Base-by-base conservation (phyloP, 768 basidiomycete genomes). In the Trametes cinnabarina region DNA sequence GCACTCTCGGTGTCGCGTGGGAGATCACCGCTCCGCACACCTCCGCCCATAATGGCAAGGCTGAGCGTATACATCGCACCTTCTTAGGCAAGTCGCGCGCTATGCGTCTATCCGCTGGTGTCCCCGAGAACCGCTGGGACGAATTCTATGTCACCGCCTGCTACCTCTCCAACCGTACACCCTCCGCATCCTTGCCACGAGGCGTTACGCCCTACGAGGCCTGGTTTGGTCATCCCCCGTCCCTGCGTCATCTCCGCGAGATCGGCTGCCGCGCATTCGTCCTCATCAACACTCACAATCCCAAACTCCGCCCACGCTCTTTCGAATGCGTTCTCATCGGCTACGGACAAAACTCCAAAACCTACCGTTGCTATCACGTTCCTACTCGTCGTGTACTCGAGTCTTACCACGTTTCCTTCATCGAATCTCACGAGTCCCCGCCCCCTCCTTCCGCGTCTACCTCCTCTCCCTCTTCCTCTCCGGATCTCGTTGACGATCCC, bases 41-140 rank as follows among this genome's bases (percentile, higher is more conserved):
- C 8, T 76, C 73, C 15, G 70, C 69, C 0, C 71, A 76, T 12
- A 77, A 72, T 53, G 73, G 77, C 3, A 57, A 62, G 8, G 74
- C 74, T 3, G 74, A 79, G 50, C 66, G 72, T 0, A 50, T 72
- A 35, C 75, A 79, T 51, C 63, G 65, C 8, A 77, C 74, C 0
- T 54, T 76, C 4, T 63, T 76, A 51, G 51, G 51, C n/a, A 51
- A 51, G 14, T 32, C 35, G 1, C 51, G 51, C 7, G 51, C 51
- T 5, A 58, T 53, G 57, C 50, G 57, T 6, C 28, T 52, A 11
- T 9, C 50, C 10, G 51, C 51, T 19, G 22, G 37, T 19, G n/a
- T 52, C 2, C 51, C 57, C 1, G 44, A 51, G 35, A 48, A 52
- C 22, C 57, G 51, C 7, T 58, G 57, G 57, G 57, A 58, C 32